A percentile compares a stretch with the other conserved stretches of the same genome.
These are phyloP conservation scores for Comarum palustre DNA, from an alignment of 306 rosid species.

Conservation along the genomic window DNA sequence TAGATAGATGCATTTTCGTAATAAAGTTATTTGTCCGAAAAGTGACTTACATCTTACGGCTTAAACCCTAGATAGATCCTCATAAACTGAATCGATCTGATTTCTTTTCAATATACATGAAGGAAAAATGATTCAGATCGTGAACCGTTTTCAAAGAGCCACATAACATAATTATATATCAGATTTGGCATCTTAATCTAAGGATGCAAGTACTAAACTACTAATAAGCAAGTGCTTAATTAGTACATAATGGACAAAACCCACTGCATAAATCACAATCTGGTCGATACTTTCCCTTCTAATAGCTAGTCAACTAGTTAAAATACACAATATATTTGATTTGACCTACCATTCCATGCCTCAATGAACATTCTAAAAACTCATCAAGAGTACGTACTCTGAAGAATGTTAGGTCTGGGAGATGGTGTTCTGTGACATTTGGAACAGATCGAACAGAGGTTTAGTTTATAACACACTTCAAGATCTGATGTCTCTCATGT, in stretches of 20 bases:
- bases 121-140: not conserved
- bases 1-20: too few relatives aligned
- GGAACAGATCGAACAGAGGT: not conserved
- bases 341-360: constrained; percentile 1
- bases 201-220: not conserved
- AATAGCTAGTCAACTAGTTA: not conserved
- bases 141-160: not conserved
- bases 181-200: constrained; percentile 1
- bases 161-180: not conserved
- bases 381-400: not conserved
- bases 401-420: constrained; percentile 3
- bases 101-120: too few relatives aligned
- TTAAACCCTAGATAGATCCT: too few relatives aligned
- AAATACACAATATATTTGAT: not conserved
- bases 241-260: not conserved
- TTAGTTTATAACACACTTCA: not conserved
- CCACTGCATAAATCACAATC: not conserved
- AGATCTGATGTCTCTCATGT: not conserved
- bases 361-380: not conserved
- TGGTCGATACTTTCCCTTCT: not conserved
- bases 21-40: too few relatives aligned
- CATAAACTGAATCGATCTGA: too few relatives aligned
- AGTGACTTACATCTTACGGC: too few relatives aligned
- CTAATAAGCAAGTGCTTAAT: not conserved
- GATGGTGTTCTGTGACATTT: not conserved